Conservation (phyloP, 768 basidiomycete species). For the Coprinellus aureogranulatus region DNA sequence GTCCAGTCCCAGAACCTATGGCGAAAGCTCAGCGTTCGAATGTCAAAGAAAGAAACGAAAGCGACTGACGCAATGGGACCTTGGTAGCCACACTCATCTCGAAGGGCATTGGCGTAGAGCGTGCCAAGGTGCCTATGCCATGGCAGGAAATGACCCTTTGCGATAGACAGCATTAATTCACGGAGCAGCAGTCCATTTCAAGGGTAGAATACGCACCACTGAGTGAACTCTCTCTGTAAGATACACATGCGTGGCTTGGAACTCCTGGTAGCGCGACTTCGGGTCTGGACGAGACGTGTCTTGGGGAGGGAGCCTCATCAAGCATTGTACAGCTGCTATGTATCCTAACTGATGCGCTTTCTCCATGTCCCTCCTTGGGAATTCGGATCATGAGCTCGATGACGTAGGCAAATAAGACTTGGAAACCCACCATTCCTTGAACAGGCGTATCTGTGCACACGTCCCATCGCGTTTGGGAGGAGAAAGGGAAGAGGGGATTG, state of each 20-base stretch:
- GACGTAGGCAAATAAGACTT: not conserved
- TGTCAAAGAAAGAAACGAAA: not conserved
- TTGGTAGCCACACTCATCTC: slow-evolving; percentile 34
- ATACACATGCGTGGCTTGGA: slow-evolving; percentile 34
- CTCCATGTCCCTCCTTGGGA: not conserved
- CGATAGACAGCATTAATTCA: not conserved
- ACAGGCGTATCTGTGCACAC: too few relatives aligned
- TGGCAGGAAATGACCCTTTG: slow-evolving; percentile 34
- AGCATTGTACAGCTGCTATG: slow-evolving; percentile 31
- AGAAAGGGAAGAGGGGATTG: too few relatives aligned
- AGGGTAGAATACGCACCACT: slow-evolving; percentile 24
- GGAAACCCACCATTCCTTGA: not conserved
- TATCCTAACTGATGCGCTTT: slow-evolving; percentile 19
- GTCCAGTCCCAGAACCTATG: slow-evolving; percentile 43
- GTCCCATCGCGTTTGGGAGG: too few relatives aligned
- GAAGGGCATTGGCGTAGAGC: slow-evolving; percentile 31
- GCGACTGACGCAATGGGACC: slow-evolving; percentile 32
- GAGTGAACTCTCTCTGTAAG: slow-evolving; percentile 28
- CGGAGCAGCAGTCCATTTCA: not conserved
- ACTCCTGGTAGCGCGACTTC: slow-evolving; percentile 40
- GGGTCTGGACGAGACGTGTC: slow-evolving; percentile 19
- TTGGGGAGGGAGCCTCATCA: slow-evolving; percentile 27
- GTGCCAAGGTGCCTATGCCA: slow-evolving; percentile 35
- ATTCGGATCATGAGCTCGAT: not conserved
- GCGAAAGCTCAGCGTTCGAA: not conserved